Base-by-base conservation (phyloP, 2,329 filamentous ascomycete genomes). In the Penicillium sp. region DNA sequence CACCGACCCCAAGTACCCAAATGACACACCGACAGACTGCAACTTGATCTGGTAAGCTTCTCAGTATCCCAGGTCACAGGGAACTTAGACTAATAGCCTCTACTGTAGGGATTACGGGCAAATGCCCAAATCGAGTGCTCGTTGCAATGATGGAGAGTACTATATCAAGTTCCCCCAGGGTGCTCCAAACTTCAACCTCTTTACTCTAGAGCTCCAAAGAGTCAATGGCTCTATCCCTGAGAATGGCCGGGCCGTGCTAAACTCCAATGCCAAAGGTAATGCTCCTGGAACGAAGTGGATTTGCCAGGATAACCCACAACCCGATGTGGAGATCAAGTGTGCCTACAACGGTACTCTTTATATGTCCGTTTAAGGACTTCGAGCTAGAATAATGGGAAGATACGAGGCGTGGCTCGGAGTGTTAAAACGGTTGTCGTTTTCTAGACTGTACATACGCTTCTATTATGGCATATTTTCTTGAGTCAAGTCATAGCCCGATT, bases 101-200 rank as follows among this genome's bases (percentile, higher is more conserved):
- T 16, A 14, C 11, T 35, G 27, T 21, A 68, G 63, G 65, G 31
- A 45, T 7, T 67, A 63, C 13, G 58, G 61, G 14, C 6, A 23
- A 0, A n/a, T 13, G 10, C 67, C 67, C 4, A 48, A 66, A 2
- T 3, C 45, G 27, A 54, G 37, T 10, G 63, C 67, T 7, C 65
- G 67, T 10, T 69, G 67, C 60, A 59, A 64, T 52, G 65, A 67
- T 39, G 39, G 55, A 16, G 49, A 68, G 46, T 69, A 69, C 50
- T 66, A 67, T 21, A 64, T 69, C 23, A 59, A 54, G 11, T 68
- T 69, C 26, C 65, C 65, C 0, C 48, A 62, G 8, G 67, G 67
- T 1, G 35, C 51, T 23, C 19, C 42, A 1, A 54, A 69, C 31
- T 60, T 67, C 47, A 56, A 67, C 16, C 26, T 31, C 3, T 67